phyloP scores from a whole-genome alignment of 257 asterid genomes.

The Mentha longifolia region DNA sequence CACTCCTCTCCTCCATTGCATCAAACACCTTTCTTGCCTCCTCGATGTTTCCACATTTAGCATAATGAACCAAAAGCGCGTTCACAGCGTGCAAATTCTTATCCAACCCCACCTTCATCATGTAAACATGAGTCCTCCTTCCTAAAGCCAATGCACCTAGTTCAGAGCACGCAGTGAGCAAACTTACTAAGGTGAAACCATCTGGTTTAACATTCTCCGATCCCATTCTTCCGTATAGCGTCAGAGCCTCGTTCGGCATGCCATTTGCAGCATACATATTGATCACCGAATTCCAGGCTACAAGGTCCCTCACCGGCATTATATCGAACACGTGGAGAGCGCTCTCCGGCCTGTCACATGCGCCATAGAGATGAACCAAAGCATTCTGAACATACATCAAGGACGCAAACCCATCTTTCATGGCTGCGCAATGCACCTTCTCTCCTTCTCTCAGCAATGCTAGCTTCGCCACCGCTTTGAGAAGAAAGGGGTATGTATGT shows the following conservation, averaged over 20 bases:
- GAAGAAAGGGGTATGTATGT: constrained; percentile 77
- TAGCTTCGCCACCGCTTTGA: constrained; percentile 71
- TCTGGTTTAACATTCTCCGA: constrained; percentile 62
- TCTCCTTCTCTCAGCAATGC: constrained; percentile 65
- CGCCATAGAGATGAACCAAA: constrained; percentile 72
- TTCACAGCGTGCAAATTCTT: constrained; percentile 66
- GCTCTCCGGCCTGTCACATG: constrained; percentile 61
- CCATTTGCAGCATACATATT: constrained; percentile 69
- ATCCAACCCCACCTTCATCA: constrained; percentile 69
- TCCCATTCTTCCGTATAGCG: constrained; percentile 54
- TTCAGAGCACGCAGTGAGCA: constrained; percentile 80
- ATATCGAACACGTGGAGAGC: constrained; percentile 64
- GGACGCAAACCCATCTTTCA: constrained; percentile 72
- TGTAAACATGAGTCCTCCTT: constrained; percentile 64
- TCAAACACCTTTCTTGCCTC: constrained; percentile 67
- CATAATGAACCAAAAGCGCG: constrained; percentile 68
- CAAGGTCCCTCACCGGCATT: constrained; percentile 66
- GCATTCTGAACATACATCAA: constrained; percentile 80
- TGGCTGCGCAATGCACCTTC: constrained; percentile 59
- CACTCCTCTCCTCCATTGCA: constrained; percentile 58
- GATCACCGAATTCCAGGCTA: constrained; percentile 79
- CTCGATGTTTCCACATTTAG: constrained; percentile 69
- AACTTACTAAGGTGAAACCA: constrained; percentile 83
- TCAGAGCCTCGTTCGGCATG: constrained; percentile 67
- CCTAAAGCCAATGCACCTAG: constrained; percentile 81